Evolutionary conservation across 345 rosid species (phyloP).

Genomic region (Durio zibethinus): DNA sequence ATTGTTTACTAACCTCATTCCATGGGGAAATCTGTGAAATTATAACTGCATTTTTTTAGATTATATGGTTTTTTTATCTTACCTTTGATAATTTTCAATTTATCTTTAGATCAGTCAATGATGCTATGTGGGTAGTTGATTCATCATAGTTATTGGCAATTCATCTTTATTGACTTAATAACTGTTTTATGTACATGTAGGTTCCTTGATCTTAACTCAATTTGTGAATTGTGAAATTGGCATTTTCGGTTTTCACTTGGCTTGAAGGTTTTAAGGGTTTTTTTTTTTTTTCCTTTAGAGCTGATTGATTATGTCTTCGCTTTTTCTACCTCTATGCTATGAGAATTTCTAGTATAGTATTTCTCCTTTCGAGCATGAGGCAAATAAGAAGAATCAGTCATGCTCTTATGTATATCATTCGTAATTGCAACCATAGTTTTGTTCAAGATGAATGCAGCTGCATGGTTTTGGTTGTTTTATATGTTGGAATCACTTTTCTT

Average conservation of each 20-base stretch:
- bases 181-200: neutral
- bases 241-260: neutral
- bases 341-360: neutral
- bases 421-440: neutral
- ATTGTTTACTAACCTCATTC: conserved; percentile 30
- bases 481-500: neutral
- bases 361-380: neutral
- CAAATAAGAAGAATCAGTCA: neutral
- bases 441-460: neutral
- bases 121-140: neutral
- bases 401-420: neutral
- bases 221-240: neutral
- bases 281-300: too few relatives aligned
- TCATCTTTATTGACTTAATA: conserved; percentile 4
- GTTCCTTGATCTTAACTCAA: neutral
- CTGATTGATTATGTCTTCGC: neutral
- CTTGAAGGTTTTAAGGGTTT: neutral
- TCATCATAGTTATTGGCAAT: neutral
- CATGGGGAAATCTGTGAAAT: conserved; percentile 15
- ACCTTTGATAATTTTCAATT: neutral
- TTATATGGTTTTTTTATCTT: neutral
- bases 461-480: neutral
- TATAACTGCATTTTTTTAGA: neutral
- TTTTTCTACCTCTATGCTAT: neutral
- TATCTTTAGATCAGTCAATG: neutral